These are phyloP conservation scores for Luffa acutangula DNA, from an alignment of 306 rosid species.

Conservation along the genomic window DNA sequence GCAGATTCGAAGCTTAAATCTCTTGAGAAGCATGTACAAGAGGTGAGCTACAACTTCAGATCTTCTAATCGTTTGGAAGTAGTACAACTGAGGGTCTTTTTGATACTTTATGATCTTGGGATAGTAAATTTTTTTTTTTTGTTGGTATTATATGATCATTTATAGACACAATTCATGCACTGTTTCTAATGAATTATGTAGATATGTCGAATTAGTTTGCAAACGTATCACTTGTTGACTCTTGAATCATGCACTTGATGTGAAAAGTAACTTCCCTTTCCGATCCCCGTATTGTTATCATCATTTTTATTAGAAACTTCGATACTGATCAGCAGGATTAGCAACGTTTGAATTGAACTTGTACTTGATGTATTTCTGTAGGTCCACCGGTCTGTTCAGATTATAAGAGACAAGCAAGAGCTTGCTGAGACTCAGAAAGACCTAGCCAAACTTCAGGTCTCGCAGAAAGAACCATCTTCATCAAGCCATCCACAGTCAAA, in stretches of 20 bases:
- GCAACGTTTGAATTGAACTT: background rate
- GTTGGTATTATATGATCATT: background rate
- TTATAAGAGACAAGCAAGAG: conserved; percentile 93
- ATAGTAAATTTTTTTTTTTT: background rate
- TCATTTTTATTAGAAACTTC: background rate
- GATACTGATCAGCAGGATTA: background rate
- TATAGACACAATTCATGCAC: background rate
- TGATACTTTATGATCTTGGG: background rate
- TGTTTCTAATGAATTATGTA: background rate
- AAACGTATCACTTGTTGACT: background rate
- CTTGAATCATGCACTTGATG: background rate
- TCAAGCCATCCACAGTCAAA: conserved; percentile 58
- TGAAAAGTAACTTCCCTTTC: background rate
- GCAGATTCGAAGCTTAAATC: conserved; percentile 62
- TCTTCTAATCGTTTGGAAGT: background rate
- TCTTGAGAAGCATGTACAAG: conserved; percentile 72
- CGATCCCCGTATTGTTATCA: background rate
- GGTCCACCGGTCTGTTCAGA: conserved; percentile 98
- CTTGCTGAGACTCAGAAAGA: conserved; percentile 92
- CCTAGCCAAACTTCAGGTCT: conserved; percentile 85
- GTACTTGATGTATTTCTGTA: conserved; percentile 15
- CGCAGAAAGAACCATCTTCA: conserved; percentile 71
- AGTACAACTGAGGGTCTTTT: background rate
- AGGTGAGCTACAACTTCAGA: conserved; percentile 36
- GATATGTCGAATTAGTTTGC: background rate